These are phyloP conservation scores for Anastatica hierochuntica DNA, from an alignment of 345 rosid species.

Conservation along the genomic window DNA sequence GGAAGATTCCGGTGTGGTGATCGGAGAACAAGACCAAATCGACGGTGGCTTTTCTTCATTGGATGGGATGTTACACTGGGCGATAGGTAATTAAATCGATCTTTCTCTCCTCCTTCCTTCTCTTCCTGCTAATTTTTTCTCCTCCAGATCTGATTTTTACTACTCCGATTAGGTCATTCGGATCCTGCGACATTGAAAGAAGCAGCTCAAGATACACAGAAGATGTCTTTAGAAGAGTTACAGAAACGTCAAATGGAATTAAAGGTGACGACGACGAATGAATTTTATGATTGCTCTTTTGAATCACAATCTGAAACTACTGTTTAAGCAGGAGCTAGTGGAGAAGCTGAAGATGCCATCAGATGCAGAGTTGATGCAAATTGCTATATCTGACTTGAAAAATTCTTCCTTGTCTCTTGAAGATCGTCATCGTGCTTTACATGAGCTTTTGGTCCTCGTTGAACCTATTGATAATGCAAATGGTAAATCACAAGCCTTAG, in stretches of 20 bases:
- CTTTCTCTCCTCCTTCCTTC: background rate
- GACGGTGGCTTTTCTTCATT: constrained; percentile 93
- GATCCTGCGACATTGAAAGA: constrained; percentile 74
- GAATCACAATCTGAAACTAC: background rate
- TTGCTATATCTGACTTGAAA: constrained; percentile 64
- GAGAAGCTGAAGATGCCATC: constrained; percentile 80
- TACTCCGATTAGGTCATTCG: constrained; percentile 55
- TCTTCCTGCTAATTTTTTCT: background rate
- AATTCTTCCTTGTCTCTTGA: constrained; percentile 62
- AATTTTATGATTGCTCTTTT: background rate
- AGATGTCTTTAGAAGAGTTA: constrained; percentile 51
- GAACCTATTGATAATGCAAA: constrained; percentile 94
- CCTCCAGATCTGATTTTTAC: constrained; percentile 6
- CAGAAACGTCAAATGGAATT: constrained; percentile 69
- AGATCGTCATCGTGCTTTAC: constrained; percentile 68
- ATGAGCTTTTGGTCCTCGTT: constrained; percentile 76
- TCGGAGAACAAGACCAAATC: constrained; percentile 39
- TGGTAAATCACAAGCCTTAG: constrained; percentile 30
- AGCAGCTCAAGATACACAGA: constrained; percentile 56
- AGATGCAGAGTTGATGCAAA: constrained; percentile 71
- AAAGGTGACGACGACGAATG: constrained; percentile 34
- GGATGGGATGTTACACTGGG: constrained; percentile 96
- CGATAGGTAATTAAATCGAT: constrained; percentile 56
- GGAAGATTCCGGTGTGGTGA: constrained; percentile 32
- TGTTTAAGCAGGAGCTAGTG: constrained; percentile 51